A percentile compares a stretch with the other conserved stretches of the same genome.
phyloP scores from a whole-genome alignment of 2,329 filamentous ascomycete genomes.

The Apiospora pterosperma region DNA sequence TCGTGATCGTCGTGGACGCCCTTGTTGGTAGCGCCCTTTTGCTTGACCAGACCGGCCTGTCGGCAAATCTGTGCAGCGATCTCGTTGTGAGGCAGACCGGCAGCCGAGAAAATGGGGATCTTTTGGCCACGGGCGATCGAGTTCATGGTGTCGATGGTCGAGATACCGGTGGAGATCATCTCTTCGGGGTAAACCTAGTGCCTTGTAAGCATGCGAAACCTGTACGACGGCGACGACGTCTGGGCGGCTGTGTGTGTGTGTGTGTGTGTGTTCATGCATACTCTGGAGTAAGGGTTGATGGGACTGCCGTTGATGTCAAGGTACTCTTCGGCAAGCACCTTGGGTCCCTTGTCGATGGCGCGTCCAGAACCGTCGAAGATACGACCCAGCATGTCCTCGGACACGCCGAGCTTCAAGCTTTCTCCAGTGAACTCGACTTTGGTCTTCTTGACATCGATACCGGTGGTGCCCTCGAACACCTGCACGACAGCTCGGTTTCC shows the following conservation, averaged over 20 bases:
- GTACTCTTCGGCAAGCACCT: constrained; percentile 96
- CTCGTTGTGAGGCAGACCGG: constrained; percentile 98
- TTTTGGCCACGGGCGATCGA: constrained; percentile 98
- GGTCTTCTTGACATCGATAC: constrained; percentile 99
- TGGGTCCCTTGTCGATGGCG: constrained; percentile 98
- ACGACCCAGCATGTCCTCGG: constrained; percentile 98
- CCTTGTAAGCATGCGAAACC: constrained; percentile 13
- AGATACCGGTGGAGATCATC: constrained; percentile 99
- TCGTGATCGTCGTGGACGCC: constrained; percentile 94
- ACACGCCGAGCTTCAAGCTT: constrained; percentile 97
- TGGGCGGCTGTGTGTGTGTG: not conserved
- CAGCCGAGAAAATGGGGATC: constrained; percentile 98
- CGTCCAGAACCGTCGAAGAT: constrained; percentile 98
- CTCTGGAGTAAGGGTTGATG: constrained; percentile 97
- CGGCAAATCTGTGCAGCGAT: constrained; percentile 98
- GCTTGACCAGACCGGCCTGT: constrained; percentile 87
- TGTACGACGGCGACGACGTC: not conserved
- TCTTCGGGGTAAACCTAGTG: constrained; percentile 92
- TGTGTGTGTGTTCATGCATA: constrained; percentile 51
- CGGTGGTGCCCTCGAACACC: constrained; percentile 95
- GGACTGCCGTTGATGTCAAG: constrained; percentile 98
- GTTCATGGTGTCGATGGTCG: constrained; percentile 98
- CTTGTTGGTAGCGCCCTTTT: constrained; percentile 77
- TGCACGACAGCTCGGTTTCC: constrained; percentile 93
- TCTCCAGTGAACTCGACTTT: constrained; percentile 97